Base-by-base conservation (phyloP, 306 rosid genomes). In the Medicago lupulina region DNA sequence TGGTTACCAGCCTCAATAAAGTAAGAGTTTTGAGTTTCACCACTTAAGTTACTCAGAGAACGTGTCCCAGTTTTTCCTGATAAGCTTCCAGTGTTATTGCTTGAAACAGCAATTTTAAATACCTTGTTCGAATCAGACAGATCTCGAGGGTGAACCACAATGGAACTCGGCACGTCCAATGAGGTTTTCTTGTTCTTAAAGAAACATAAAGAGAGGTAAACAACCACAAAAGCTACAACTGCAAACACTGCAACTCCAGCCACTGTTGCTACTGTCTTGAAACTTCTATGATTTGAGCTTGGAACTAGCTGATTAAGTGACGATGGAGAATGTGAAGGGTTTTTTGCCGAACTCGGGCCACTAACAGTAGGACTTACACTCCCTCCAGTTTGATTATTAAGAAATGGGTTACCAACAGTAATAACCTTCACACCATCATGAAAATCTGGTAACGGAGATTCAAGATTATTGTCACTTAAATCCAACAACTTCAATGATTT, bases 81-180 rank as follows among this genome's bases (percentile, higher is more conserved):
- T 78, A 84, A 76, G 80, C 81, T 88, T 80, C 93, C 77, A 0
- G 79, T 77, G 55, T 78, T 79, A 18, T 80, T 85, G 68, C 79
- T 84, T 1, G 89, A 79, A 74, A 90, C 88, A 4, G 93, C 84
- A 81, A 87, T 72, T 84, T 90, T 90, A 67, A 87, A 64, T 78
- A 78, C 9, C 40, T 84, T 87, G 38, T 72, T 84, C 28, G 80
- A 85, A 81, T 84, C 90, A 62, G 90, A 88, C 51, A 85, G 87
- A 53, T 87, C 89, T 51, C 87, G 66, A 2, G 96, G 93, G 71
- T 92, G 96, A 78, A 88, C 80, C 78, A 92, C 90, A 60, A 89
- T 53, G 14, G 93, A 84, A 81, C 79, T 81, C 49, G 88, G 82
- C 76, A 76, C 85, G 55, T 84, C 87, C 8, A 17, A 41, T 9